Evolutionary conservation across 768 basidiomycete species (phyloP), one percentile per base, ranked within the genome.

Genomic region (Boletus subparvulus): DNA sequence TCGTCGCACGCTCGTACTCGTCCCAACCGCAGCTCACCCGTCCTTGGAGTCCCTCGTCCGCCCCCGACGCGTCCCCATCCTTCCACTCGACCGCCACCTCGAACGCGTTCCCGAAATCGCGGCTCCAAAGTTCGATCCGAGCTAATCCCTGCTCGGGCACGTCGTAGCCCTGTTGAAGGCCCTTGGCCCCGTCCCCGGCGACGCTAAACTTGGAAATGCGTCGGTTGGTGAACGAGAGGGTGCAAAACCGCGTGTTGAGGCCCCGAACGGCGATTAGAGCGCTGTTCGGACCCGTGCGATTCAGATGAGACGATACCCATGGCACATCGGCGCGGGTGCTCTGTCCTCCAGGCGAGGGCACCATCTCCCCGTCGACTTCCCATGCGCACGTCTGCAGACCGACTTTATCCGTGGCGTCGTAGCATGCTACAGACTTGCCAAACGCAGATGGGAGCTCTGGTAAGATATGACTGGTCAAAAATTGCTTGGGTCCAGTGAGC

Each of bases 11-110:
- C 69, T 82, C 80, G 61, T 85, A 84, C 64, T 90, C 87, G n/a
- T 78, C 80, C 83, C 86, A 88, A 52, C 82, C 80, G 58, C 86
- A 88, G 17, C 79, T 81, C 21, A 84, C 76, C 4, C 78, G 75
- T 30, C 84, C 88, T 28, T 62, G 44, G 2, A 66, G 39, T 1
- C 11, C 43, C 1, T 62, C 63, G 2, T 66, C 67, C 37, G 21
- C 45, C 3, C 37, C 64, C 11, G 8, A 17, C 54, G 30, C 37
- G 61, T 52, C 54, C 53, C 24, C 51, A 14, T 59, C 58, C 36
- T 76, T 69, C 80, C 82, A 85, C 26, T 78, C 75, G 17, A 87
- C 72, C 54, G 80, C 76, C 36, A 86, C 83, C 32, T 72, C 74
- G 51, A 86, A 84, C 56, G 66, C 72, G 54, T 75, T 76, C 35